Evolutionary conservation across 352 stramenopile genomes (phyloP).

Genomic region (Elongisporangium undulatum): DNA sequence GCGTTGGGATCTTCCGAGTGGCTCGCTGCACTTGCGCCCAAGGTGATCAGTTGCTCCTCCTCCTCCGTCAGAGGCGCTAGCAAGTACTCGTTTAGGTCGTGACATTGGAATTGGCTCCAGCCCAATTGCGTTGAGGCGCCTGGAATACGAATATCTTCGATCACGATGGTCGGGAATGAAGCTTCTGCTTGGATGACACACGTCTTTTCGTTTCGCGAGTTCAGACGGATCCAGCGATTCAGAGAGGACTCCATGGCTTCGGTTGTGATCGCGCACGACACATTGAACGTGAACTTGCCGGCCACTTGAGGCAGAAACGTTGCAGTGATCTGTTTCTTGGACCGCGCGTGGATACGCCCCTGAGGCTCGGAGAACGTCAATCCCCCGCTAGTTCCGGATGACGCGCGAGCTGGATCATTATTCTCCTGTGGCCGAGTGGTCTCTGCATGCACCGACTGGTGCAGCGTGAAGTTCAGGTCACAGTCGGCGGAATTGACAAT

Average conservation of each 20-base stretch:
- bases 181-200: conserved; percentile 65
- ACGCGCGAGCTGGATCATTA: not conserved
- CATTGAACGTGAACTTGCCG: conserved; percentile 65
- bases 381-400: not conserved
- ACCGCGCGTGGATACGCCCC: conserved; percentile 68
- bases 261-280: conserved; percentile 48
- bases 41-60: conserved; percentile 16
- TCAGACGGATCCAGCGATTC: conserved; percentile 15
- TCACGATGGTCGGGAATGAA: conserved; percentile 84
- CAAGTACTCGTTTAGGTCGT: conserved; percentile 70
- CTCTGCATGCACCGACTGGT: conserved; percentile 30
- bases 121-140: conserved; percentile 40
- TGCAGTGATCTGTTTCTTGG: conserved; percentile 70
- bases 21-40: not conserved
- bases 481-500: conserved; percentile 82
- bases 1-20: not conserved
- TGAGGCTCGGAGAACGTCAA: conserved; percentile 57
- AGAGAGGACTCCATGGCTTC: conserved; percentile 11
- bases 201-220: conserved; percentile 19
- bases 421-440: conserved; percentile 1
- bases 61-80: conserved; percentile 38
- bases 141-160: conserved; percentile 77
- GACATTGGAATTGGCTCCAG: conserved; percentile 74
- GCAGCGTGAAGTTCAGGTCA: conserved; percentile 52
- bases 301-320: conserved; percentile 66